Base-by-base conservation (phyloP, 2,329 filamentous ascomycete genomes). In the Diaporthe destruens region DNA sequence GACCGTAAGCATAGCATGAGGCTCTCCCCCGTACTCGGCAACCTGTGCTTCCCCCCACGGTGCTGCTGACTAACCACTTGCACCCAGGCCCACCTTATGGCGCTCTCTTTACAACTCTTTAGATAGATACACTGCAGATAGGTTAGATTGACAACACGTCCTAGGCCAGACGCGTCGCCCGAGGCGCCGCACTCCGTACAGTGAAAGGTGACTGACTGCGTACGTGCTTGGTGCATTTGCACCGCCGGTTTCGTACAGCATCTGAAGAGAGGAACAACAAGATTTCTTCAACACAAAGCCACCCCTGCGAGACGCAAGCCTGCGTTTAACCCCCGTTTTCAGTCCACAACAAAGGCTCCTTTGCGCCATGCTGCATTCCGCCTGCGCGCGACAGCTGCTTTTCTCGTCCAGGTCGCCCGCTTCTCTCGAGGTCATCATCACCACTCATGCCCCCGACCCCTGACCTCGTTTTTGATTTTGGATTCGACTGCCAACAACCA, bases 391-490 rank as follows among this genome's bases (percentile, higher is more conserved):
- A 70, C 55, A 32, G 32, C 68, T 61, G 68, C 55, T 61, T 70
- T 70, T 61, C 55, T 61, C 56, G 68, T 53, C 44, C 55, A 44
- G 23, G 18, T 59, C 44, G 68, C 68, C 55, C 18, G 47, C 61
- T 66, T 61, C 68, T 36, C 42, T 61, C 68, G 68, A 70, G 47
- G 68, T 61, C 55, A 70, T 54, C 55, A 70, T 70, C 68, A 70
- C 55, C 68, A 53, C 56, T 25, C 18, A 70, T 49, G 57, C 57
- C 55, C 56, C 68, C 25, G 55, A 59, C 54, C 42, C 67, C 47
- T 59, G 44, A 70, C 68, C 36, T 53, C 34, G n/a, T 53, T 29
- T 20, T 70, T 44, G 68, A 70, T 59, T 39, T 53, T n/a, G 42
- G 49, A 18, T 42, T 53, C 44, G 68, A 61, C 47, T n/a, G 25